phyloP scores from a whole-genome alignment of 2,329 filamentous ascomycete species.

The Macroventuria anomochaeta region DNA sequence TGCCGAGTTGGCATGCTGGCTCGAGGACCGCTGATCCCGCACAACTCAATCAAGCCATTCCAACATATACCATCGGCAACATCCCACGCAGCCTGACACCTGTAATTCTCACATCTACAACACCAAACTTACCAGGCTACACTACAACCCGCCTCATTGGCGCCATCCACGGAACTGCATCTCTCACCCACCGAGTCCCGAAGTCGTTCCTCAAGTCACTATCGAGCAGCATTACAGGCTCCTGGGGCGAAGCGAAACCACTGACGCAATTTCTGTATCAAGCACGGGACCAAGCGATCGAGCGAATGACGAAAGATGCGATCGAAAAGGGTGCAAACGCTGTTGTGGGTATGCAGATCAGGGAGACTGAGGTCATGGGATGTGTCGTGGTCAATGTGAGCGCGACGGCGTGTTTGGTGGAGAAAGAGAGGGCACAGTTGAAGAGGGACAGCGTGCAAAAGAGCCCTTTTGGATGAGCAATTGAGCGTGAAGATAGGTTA shows the following conservation, averaged over 20 bases:
- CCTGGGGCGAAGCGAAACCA: slow-evolving; percentile 40
- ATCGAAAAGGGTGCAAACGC: slow-evolving; percentile 43
- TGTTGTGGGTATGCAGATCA: slow-evolving; percentile 38
- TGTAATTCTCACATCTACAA: slow-evolving; percentile 41
- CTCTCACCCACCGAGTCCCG: slow-evolving; percentile 43
- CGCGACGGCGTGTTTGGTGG: slow-evolving; percentile 43
- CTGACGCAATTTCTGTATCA: slow-evolving; percentile 43
- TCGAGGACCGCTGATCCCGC: slow-evolving; percentile 24
- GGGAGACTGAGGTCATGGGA: slow-evolving; percentile 43
- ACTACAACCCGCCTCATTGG: slow-evolving; percentile 36
- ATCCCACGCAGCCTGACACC: slow-evolving; percentile 34
- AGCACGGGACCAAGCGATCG: slow-evolving; percentile 44
- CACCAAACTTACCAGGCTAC: slow-evolving; percentile 35
- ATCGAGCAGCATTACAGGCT: slow-evolving; percentile 24
- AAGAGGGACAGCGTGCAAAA: slow-evolving; percentile 36
- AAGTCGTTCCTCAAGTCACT: slow-evolving; percentile 45
- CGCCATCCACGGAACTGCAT: slow-evolving; percentile 42
- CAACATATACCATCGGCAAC: slow-evolving; percentile 30
- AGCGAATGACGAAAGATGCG: slow-evolving; percentile 44
- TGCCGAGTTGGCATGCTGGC: slow-evolving; percentile 35
- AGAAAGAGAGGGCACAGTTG: slow-evolving; percentile 24
- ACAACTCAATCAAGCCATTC: neutral
- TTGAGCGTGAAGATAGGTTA: neutral
- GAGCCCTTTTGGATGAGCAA: slow-evolving; percentile 17
- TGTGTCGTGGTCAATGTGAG: slow-evolving; percentile 44